Base-by-base conservation (phyloP, 2,329 filamentous ascomycete species). In the Claviceps digitariae region DNA sequence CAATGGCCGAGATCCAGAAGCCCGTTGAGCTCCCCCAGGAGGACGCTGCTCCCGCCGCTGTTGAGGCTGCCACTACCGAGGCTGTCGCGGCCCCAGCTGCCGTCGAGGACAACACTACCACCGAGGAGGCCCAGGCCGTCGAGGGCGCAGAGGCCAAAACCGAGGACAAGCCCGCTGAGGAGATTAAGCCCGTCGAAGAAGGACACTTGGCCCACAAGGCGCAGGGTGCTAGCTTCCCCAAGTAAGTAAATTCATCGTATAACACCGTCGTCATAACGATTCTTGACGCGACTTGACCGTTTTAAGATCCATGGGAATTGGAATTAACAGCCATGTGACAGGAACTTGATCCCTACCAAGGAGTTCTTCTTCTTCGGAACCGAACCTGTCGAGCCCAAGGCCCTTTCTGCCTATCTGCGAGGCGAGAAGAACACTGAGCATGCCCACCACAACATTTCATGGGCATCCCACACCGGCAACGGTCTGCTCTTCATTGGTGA, bases 391-490 rank as follows among this genome's bases (percentile, higher is more conserved):
- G 81, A 90, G 64, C 72, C 81, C 62, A 85, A 91, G 72, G 78
- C 84, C 66, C 78, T 96, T 54, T 71, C 77, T 61, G 73, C 78
- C 62, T 96, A 91, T 76, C 78, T 94, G 62, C 88, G 90, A 73
- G 84, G 82, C 64, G 90, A 95, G 80, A 96, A 96, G 84, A 77
- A 84, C 54, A 77, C 83, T 52, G 77, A 79, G 57, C 70, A 84
- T 60, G 84, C 86, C 57, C 85, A 94, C 74, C 79, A 87, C 60
- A 85, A 86, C 62, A 85, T 83, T 61, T 86, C 93, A 38, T 96
- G 93, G 89, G 89, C 91, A 58, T 83, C 83, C 61, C 83, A 95
- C 77, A 96, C 91, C 55, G 91, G 91, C 69, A 95, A 95, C 78
- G 93, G 93, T 66, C 85, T 97, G 21, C 77, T 97, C 44, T 95